Base-by-base conservation (phyloP, 352 stramenopile species). In the Globisporangium heterothallicum region DNA sequence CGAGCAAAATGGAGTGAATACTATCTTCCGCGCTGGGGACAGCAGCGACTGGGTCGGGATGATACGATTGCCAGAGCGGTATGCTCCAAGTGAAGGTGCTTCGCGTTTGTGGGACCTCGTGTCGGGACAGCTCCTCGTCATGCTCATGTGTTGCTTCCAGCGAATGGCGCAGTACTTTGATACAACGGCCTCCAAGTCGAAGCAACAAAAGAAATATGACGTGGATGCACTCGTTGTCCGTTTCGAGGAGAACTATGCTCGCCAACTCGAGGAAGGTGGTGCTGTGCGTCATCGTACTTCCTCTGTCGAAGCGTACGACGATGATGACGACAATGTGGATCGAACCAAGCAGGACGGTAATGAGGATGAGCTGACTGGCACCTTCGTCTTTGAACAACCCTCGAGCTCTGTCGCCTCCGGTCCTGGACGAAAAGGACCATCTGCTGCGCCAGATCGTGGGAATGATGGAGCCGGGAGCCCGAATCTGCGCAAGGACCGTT, bases 81-180 rank as follows among this genome's bases (percentile, higher is more conserved):
- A 74, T 19, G 47, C 67, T 36, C 24, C 53, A 10, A 73, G 42
- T 19, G 58, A 52, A 7, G 62, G 68, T 2, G 72, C 70, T 8
- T 32, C 59, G 2, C 56, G 58, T 16, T 48, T 92, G 44, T 90
- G 76, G 77, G 49, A 67, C n/a, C 52, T 90, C 13, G 34, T 79
- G 0, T 74, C 64, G 1, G 63, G 69, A 2, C 68, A 85, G 21
- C 77, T 92, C 22, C 66, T 79, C 47, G 74, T 92, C 46, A 78
- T 90, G 59, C 56, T 86, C 10, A 77, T 88, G 67, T 90, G 81
- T 49, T 75, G 67, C 19, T 49, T 92, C n/a, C 80, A 92, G 58
- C 67, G 80, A 6, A 59, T 84, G 41, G 66, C 80, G 1, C 73
- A 89, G 55, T 89, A 86, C 49, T 86, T 87, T 25, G 77, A 91